Conservation (phyloP, 139 green algal genomes). For the Coccomyxa sp. region DNA sequence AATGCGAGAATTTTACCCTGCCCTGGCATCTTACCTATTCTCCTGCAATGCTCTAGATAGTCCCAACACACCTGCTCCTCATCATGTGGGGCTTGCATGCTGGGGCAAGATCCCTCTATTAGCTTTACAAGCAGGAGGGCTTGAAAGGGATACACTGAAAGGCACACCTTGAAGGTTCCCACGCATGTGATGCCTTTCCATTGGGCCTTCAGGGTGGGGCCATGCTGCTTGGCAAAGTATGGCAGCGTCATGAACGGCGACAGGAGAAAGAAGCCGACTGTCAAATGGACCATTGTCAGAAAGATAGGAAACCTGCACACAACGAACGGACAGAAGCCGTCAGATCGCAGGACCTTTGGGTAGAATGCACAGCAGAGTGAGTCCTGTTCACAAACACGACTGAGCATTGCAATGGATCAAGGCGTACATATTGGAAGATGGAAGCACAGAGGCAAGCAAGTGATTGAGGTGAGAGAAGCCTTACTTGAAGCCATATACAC, state of each 20-base stretch:
- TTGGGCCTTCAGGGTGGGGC: slow-evolving; percentile 22
- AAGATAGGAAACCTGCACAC: slow-evolving; percentile 26
- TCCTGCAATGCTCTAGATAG: too few species aligned
- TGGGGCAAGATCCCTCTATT: neutral
- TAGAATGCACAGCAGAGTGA: neutral
- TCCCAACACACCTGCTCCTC: too few species aligned
- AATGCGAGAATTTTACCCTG: too few species aligned
- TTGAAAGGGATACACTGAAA: neutral
- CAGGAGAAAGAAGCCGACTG: slow-evolving; percentile 11
- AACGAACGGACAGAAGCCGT: neutral
- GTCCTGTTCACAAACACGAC: neutral
- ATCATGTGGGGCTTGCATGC: neutral
- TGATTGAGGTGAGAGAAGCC: too few species aligned
- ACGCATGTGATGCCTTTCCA: slow-evolving; percentile 43
- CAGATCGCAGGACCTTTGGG: neutral
- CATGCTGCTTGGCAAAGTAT: slow-evolving; percentile 23
- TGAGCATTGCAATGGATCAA: neutral
- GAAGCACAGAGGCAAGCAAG: neutral
- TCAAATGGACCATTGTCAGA: slow-evolving; percentile 42
- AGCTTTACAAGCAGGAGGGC: neutral
- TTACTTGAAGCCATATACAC: slow-evolving; percentile 44
- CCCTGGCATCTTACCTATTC: too few species aligned
- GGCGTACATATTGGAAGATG: neutral
- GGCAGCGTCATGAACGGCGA: slow-evolving; percentile 30
- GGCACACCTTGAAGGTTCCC: slow-evolving; percentile 40